Conservation (phyloP, 1,284 basidiomycete species). For the Leccinum solheimii region DNA sequence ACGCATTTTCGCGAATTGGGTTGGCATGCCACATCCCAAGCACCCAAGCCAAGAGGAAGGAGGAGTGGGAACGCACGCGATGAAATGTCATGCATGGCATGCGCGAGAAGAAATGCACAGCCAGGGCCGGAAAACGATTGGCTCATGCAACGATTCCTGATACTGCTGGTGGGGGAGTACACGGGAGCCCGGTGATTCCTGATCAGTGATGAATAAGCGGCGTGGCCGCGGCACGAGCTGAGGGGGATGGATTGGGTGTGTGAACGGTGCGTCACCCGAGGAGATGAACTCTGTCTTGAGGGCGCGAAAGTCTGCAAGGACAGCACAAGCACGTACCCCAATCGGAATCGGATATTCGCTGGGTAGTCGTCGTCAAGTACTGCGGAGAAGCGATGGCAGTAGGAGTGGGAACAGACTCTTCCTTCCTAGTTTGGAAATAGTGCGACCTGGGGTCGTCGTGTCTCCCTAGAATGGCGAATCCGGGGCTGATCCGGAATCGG, state of each 20-base stretch:
- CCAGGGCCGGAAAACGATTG: conserved; percentile 1
- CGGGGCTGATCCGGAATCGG: conserved; percentile 26
- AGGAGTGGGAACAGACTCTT: neutral
- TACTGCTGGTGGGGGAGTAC: neutral
- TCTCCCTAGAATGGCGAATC: conserved; percentile 20
- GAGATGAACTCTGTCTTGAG: conserved; percentile 15
- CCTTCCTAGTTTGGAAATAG: neutral
- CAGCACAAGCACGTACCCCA: neutral
- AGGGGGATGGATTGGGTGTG: neutral
- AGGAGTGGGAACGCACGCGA: conserved; percentile 1
- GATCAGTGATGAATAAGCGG: conserved; percentile 15
- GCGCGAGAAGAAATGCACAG: conserved; percentile 8
- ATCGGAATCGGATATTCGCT: conserved; percentile 17
- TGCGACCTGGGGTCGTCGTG: conserved; percentile 1
- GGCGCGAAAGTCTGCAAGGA: neutral
- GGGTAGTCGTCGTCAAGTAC: conserved; percentile 12
- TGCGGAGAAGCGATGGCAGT: conserved; percentile 30
- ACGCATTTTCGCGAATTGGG: neutral
- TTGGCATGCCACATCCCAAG: neutral
- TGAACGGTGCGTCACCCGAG: conserved; percentile 18
- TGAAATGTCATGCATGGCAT: neutral
- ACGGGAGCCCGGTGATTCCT: conserved; percentile 21
- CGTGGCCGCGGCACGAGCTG: neutral
- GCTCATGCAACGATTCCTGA: conserved; percentile 14
- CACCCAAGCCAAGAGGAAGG: neutral